Base-by-base conservation (phyloP, 1,284 basidiomycete genomes). In the Phellopilus nigrolimitatus region DNA sequence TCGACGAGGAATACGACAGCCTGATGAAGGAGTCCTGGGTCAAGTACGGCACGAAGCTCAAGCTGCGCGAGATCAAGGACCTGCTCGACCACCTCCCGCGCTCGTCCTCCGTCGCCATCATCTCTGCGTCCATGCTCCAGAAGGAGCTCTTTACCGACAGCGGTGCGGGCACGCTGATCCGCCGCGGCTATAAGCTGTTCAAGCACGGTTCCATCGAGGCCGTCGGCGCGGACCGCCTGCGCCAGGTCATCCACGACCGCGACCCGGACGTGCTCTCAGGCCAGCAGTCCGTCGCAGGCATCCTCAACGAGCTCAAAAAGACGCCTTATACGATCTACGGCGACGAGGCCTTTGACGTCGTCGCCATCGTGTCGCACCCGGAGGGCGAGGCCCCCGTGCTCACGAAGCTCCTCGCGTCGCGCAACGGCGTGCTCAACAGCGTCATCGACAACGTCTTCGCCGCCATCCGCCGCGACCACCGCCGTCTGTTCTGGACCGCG, bases 1-100 rank as follows among this genome's bases (percentile, higher is more conserved):
- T 99, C 51, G 95, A 99, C 67, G 95, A 99, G 88, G 95, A 99
- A 74, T 99, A 97, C 70, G 91, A 97, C 60, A 80, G 80, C 36
- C 81, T 99, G 54, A 93, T 99, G 94, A 97, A 95, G 67, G 88
- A 98, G 72, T 82, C 94, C n/a, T 99, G 97, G 95, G 95, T 99
- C 72, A 97, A 97, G 71, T 98, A 86, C 66, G 95, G 95, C 59
- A 99, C 97, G 61, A 99, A 99, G 73, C 90, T 99, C 71, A 99
- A 99, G 74, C 80, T 99, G 47, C 88, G 95, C 60, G 95, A 99
- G 71, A 98, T 99, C 79, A 99, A 99, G 73, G 95, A 99, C 67
- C 84, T 99, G 41, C 83, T 99, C 50, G 97, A 99, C 68, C 90
- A 97, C 71, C 91, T 99, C 54, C 95, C 97, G 27, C 93, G 97